A percentile compares a stretch with the other conserved stretches of the same genome.
Evolutionary conservation across 1,284 basidiomycete genomes (phyloP).

Genomic region (Ceratobasidium theobromae): DNA sequence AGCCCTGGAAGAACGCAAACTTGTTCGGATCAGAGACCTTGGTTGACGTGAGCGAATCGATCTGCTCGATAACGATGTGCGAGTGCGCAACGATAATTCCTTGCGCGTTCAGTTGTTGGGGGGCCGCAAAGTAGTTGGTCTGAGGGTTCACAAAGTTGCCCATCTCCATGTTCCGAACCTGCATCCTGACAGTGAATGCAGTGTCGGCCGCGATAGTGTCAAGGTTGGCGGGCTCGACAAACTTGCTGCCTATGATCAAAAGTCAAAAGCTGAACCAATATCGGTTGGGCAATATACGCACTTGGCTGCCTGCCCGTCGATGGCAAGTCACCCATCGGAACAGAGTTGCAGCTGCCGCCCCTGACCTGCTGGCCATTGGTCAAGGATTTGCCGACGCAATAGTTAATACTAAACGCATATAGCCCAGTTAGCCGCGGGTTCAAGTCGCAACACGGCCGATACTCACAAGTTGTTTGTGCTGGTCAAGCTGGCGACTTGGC

Average conservation of each 20-base stretch:
- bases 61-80: conserved; percentile 45
- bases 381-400: conserved; percentile 41
- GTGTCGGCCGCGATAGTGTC: conserved; percentile 41
- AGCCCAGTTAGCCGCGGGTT: conserved; percentile 37
- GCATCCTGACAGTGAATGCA: conserved; percentile 44
- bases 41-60: conserved; percentile 42
- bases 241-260: conserved; percentile 37
- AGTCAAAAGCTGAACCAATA: background rate
- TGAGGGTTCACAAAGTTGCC: conserved; percentile 44
- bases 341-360: conserved; percentile 44
- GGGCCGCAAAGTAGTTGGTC: conserved; percentile 45
- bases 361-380: conserved; percentile 45
- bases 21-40: conserved; percentile 41
- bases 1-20: conserved; percentile 48
- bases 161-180: conserved; percentile 41
- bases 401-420: conserved; percentile 37
- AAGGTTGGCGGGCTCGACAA: conserved; percentile 40
- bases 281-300: conserved; percentile 10
- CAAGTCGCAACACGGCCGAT: conserved; percentile 34
- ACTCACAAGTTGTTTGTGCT: conserved; percentile 42
- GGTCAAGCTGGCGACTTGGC: conserved; percentile 42
- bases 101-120: conserved; percentile 42
- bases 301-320: conserved; percentile 28
- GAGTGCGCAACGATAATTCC: conserved; percentile 44
- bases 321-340: conserved; percentile 38